phyloP scores from a whole-genome alignment of 2,329 filamentous ascomycete genomes.

The Periconia sp. region DNA sequence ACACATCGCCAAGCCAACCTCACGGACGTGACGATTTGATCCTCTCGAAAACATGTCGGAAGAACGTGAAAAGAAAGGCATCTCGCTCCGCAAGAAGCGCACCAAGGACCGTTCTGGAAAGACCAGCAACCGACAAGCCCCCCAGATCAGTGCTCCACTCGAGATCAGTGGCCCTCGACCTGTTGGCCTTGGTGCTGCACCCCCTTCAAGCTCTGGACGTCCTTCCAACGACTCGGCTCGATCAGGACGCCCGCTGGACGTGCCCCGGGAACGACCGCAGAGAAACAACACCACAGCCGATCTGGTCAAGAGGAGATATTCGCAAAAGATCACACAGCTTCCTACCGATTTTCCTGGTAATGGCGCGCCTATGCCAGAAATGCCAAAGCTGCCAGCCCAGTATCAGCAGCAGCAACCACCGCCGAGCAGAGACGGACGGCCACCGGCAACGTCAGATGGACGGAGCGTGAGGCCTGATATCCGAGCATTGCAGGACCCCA shows the following conservation, averaged over 20 bases:
- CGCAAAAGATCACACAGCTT: slow-evolving; percentile 81
- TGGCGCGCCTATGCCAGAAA: slow-evolving; percentile 63
- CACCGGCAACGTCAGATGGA: slow-evolving; percentile 52
- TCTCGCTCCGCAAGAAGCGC: slow-evolving; percentile 66
- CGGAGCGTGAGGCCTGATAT: slow-evolving; percentile 71
- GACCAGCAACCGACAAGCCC: slow-evolving; percentile 15
- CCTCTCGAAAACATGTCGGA: slow-evolving; percentile 49
- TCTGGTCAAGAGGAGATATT: slow-evolving; percentile 92
- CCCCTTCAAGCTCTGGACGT: slow-evolving; percentile 38
- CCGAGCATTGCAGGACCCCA: slow-evolving; percentile 76
- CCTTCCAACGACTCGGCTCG: slow-evolving; percentile 41
- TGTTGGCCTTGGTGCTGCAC: slow-evolving; percentile 26
- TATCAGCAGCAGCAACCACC: slow-evolving; percentile 57
- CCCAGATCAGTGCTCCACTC: slow-evolving; percentile 55
- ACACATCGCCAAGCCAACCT: slow-evolving; percentile 7
- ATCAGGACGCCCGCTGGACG: slow-evolving; percentile 35
- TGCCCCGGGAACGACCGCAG: slow-evolving; percentile 45
- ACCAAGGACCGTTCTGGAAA: slow-evolving; percentile 58
- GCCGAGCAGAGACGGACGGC: slow-evolving; percentile 47
- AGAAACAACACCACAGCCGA: slow-evolving; percentile 65
- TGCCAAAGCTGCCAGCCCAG: slow-evolving; percentile 64
- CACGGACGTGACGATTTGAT: not conserved
- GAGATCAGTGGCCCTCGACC: slow-evolving; percentile 53
- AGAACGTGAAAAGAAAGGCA: slow-evolving; percentile 53
- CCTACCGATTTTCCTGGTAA: slow-evolving; percentile 66